Evolutionary conservation across 75 land plant genomes (phyloP), one percentile per base, ranked within the genome.

Genomic region (Pinus taeda): DNA sequence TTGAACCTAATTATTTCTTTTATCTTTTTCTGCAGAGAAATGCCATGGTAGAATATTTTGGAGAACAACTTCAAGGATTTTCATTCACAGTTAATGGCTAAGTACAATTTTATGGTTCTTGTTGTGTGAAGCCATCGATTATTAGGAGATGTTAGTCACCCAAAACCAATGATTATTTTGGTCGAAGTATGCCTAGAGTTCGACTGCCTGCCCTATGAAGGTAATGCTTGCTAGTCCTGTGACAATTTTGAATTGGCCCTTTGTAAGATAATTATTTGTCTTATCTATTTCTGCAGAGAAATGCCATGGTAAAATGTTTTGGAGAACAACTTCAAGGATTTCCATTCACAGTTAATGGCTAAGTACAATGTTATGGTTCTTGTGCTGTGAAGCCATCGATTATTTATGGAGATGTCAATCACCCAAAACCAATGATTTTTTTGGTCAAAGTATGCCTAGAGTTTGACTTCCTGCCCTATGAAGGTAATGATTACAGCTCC

Each of bases 401-500:
- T 73, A 93, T 93, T 85, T 93, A 86, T 73, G 96, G 96, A 74
- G 96, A 93, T 91, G 94, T 89, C 26, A 91, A 94, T 87, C 89
- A 94, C 64, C 96, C 92, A 63, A 92, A 87, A 65, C 80, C 94
- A 20, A 93, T 93, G 96, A 93, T 94, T 93, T 39, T 91, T 86
- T 83, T 93, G 96, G 94, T 93, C 94, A 3, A 71, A 79, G 2
- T 77, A 76, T 66, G 93, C 96, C 26, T 94, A 93, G 84, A 88
- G 92, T 81, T 75, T 93, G 85, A 93, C 96, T 14, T 3, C 74
- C n/a, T 88, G 91, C 39, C 93, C 93, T 55, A 93, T 93, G 95
- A 93, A 93, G 91, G 95, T 94, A 76, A 93, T 93, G 96, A 80
- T 93, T 74, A 93, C 94, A 6, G 96, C 92, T n/a, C 96, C 94